phyloP scores from a whole-genome alignment of 805 yeast genomes.

The Kodamaea neixiangensis region DNA sequence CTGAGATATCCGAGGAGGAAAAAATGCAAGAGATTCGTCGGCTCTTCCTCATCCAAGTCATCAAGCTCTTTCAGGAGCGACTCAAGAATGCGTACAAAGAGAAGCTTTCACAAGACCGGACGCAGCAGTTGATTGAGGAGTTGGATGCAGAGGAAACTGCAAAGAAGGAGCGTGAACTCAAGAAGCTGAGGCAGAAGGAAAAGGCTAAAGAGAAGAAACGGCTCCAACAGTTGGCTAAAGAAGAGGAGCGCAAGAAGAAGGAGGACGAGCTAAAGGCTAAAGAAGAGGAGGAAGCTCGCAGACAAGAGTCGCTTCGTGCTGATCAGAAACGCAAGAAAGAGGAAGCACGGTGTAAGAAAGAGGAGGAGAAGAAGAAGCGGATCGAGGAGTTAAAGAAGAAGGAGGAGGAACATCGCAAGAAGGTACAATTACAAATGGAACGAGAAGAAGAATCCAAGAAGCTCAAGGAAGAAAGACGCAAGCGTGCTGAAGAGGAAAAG shows the following conservation, averaged over 20 bases:
- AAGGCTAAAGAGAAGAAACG: constrained; percentile 71
- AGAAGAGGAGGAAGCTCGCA: constrained; percentile 32
- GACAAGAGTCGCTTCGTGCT: constrained; percentile 35
- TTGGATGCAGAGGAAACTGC: constrained; percentile 68
- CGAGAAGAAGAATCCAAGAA: constrained; percentile 31
- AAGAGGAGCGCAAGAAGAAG: constrained; percentile 57
- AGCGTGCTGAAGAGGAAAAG: constrained; percentile 12
- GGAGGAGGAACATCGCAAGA: constrained; percentile 35
- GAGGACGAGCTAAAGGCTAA: constrained; percentile 51
- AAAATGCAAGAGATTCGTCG: constrained; percentile 77
- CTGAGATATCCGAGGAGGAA: constrained; percentile 53
- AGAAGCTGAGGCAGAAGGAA: constrained; percentile 64
- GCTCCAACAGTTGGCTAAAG: constrained; percentile 59
- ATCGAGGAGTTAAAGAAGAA: constrained; percentile 36
- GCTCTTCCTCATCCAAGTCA: constrained; percentile 76
- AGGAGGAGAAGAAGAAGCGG: constrained; percentile 51
- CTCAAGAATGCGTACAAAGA: constrained; percentile 77
- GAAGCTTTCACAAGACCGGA: constrained; percentile 74
- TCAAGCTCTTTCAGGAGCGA: constrained; percentile 72
- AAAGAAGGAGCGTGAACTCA: constrained; percentile 65
- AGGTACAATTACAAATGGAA: constrained; percentile 31
- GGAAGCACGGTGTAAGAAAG: constrained; percentile 39
- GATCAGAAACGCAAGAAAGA: constrained; percentile 43
- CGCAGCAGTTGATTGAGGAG: constrained; percentile 62
- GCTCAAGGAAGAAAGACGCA: constrained; percentile 17